phyloP scores from a whole-genome alignment of 2,329 filamentous ascomycete genomes.

The Botrytis medusae region DNA sequence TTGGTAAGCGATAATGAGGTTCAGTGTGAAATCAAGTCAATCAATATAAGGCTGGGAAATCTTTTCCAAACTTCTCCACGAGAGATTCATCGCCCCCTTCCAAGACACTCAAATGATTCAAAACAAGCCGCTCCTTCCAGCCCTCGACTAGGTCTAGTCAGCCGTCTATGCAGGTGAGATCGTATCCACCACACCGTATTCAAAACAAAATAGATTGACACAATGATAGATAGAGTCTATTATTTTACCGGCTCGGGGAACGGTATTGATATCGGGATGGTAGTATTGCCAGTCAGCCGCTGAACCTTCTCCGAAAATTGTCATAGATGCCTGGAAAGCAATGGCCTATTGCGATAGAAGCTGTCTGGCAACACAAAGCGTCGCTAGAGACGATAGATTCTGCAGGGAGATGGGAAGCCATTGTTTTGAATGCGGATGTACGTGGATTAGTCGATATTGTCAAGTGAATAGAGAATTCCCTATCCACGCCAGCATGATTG shows the following conservation, averaged over 20 bases:
- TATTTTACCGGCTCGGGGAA: background rate
- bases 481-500: background rate
- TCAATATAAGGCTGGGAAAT: background rate
- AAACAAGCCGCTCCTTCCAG: background rate
- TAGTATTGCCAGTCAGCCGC: background rate
- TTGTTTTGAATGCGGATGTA: background rate
- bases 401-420: background rate
- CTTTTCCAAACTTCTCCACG: background rate
- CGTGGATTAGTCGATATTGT: background rate
- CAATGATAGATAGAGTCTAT: background rate
- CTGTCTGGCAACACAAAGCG: background rate
- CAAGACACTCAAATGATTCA: background rate
- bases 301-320: background rate
- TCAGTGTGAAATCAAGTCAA: background rate
- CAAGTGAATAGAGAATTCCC: background rate
- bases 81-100: background rate
- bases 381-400: background rate
- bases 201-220: background rate
- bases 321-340: background rate
- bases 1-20: background rate
- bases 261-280: background rate
- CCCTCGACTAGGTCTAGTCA: background rate
- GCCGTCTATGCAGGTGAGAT: conserved; percentile 21
- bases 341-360: background rate
- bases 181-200: background rate